These are phyloP conservation scores for Xylariaceae sp. DNA, from an alignment of 2,329 filamentous ascomycete species.

Conservation along the genomic window DNA sequence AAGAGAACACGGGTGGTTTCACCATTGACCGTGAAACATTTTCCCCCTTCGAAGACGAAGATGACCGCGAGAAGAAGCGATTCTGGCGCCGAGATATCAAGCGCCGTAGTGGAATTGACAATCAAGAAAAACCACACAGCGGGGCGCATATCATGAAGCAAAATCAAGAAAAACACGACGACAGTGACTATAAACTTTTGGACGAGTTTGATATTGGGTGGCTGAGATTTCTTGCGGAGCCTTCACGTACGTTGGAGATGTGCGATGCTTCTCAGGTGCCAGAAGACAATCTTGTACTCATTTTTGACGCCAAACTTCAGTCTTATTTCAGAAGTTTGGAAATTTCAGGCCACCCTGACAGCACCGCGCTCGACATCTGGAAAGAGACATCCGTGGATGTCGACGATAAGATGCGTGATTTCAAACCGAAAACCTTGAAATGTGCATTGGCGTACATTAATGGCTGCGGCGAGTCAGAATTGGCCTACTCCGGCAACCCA, in stretches of 20 bases:
- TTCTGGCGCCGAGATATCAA: conserved; percentile 22
- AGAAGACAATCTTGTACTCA: conserved; percentile 22
- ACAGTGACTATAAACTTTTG: conserved; percentile 14
- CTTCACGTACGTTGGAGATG: conserved; percentile 27
- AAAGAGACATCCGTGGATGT: conserved; percentile 2
- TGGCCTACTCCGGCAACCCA: conserved; percentile 2
- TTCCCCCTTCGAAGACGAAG: conserved; percentile 1
- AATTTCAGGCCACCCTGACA: conserved; percentile 8
- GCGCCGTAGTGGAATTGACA: conserved; percentile 13
- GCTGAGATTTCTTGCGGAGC: conserved; percentile 25
- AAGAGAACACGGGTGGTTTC: conserved; percentile 6
- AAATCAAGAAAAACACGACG: background rate
- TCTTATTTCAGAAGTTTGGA: conserved; percentile 19
- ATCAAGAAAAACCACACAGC: background rate
- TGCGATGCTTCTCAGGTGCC: conserved; percentile 24
- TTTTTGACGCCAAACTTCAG: conserved; percentile 30
- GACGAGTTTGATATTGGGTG: conserved; percentile 26
- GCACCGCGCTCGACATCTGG: conserved; percentile 10
- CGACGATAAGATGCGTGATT: background rate
- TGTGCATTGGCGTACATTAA: conserved; percentile 25
- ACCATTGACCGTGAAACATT: background rate
- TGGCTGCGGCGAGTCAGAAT: conserved; percentile 17
- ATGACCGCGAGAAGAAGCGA: conserved; percentile 9
- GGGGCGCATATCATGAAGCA: background rate
- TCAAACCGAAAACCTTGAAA: conserved; percentile 12